phyloP scores from a whole-genome alignment of 192 early-diverging fungal species.

The Glomus cerebriforme region DNA sequence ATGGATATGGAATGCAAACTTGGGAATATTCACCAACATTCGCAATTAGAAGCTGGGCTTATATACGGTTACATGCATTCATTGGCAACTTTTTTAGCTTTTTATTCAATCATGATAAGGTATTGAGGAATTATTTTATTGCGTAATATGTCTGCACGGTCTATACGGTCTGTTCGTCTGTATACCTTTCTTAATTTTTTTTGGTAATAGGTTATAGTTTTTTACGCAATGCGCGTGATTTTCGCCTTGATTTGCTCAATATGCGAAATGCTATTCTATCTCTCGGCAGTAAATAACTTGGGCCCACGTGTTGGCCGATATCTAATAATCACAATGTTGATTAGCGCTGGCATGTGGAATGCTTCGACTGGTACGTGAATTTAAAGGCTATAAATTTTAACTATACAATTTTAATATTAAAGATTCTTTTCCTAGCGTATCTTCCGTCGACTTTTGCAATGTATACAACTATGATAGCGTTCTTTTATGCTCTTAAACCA shows the following conservation, averaged over 20 bases:
- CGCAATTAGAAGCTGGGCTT: constrained; percentile 87
- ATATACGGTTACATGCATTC: constrained; percentile 62
- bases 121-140: not conserved
- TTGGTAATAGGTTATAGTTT: constrained; percentile 61
- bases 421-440: constrained; percentile 52
- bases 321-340: constrained; percentile 59
- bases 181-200: not conserved
- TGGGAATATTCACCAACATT: constrained; percentile 96
- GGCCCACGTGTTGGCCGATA: constrained; percentile 70
- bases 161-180: no score
- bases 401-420: no score
- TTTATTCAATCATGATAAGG: constrained; percentile 47
- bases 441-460: constrained; percentile 94
- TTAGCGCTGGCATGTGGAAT: constrained; percentile 87
- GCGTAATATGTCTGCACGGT: not conserved
- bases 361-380: constrained; percentile 64
- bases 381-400: not conserved
- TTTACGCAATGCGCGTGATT: constrained; percentile 70
- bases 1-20: constrained; percentile 86
- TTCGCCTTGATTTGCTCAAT: constrained; percentile 63
- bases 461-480: constrained; percentile 78
- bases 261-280: constrained; percentile 73
- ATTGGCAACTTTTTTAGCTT: constrained; percentile 49
- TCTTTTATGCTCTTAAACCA: constrained; percentile 62
- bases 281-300: constrained; percentile 59